phyloP scores from a whole-genome alignment of 805 yeast genomes.

The Hanseniaspora hatyaiensis region DNA sequence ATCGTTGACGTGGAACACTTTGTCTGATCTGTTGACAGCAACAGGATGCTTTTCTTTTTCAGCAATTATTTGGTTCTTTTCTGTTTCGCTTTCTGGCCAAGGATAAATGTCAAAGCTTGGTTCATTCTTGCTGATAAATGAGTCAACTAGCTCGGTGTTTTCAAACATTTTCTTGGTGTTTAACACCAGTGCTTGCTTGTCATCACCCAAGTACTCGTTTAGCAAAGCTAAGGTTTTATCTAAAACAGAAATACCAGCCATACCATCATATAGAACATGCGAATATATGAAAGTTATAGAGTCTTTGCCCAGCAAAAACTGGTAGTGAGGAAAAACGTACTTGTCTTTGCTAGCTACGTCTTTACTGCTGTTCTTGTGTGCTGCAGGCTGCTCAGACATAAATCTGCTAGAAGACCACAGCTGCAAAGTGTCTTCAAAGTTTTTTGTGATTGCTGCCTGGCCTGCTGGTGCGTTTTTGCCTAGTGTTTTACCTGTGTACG shows the following conservation, averaged over 20 bases:
- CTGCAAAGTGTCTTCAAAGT: background rate
- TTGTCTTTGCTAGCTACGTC: background rate
- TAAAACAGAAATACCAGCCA: slow-evolving; percentile 9
- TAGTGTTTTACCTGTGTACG: background rate
- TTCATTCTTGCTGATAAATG: background rate
- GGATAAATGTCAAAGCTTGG: background rate
- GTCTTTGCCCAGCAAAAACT: background rate
- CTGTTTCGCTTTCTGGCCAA: background rate
- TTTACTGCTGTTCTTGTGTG: no score
- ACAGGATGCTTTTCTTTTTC: background rate
- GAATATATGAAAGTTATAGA: slow-evolving; percentile 8
- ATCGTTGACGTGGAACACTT: background rate
- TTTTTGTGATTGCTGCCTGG: background rate
- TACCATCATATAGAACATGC: slow-evolving; percentile 15
- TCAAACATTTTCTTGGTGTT: background rate
- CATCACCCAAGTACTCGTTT: background rate
- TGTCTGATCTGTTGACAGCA: background rate
- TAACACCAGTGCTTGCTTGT: no score
- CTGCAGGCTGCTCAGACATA: no score
- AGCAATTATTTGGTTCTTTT: background rate
- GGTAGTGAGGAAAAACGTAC: background rate
- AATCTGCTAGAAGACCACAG: background rate
- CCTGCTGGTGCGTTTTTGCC: background rate
- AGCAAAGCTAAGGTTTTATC: background rate
- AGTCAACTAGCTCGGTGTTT: no score